These are phyloP conservation scores for Psidium guajava DNA, from an alignment of 345 rosid species.

Conservation along the genomic window DNA sequence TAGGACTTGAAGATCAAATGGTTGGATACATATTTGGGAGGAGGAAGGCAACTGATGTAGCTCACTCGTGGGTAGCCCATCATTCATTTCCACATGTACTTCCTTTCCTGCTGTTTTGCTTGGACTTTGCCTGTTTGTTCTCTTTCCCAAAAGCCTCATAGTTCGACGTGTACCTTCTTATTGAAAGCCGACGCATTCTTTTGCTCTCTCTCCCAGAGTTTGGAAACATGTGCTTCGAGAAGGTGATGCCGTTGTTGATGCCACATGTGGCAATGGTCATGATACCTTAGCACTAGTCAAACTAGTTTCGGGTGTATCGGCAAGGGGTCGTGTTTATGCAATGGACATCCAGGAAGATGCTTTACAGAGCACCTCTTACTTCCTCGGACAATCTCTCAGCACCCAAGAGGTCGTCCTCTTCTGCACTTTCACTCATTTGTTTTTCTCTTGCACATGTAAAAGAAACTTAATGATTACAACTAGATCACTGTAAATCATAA, in stretches of 20 bases:
- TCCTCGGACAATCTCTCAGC: constrained; percentile 36
- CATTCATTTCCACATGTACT: neutral
- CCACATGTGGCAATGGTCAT: constrained; percentile 84
- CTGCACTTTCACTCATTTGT: neutral
- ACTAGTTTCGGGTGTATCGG: constrained; percentile 54
- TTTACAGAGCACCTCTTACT: constrained; percentile 32
- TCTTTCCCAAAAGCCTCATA: neutral
- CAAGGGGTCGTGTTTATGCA: constrained; percentile 56
- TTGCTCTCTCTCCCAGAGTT: constrained; percentile 28
- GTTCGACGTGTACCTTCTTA: neutral
- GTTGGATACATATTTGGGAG: constrained; percentile 63
- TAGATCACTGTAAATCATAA: neutral
- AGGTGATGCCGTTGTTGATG: constrained; percentile 73
- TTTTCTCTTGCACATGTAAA: neutral
- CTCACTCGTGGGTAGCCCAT: constrained; percentile 62
- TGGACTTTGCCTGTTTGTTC: neutral
- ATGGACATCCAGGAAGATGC: constrained; percentile 76
- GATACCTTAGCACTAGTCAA: constrained; percentile 75
- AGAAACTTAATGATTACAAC: no score
- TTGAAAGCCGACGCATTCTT: neutral
- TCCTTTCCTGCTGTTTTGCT: neutral
- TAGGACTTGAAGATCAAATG: constrained; percentile 63
- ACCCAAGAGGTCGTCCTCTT: constrained; percentile 39
- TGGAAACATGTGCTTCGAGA: constrained; percentile 61
- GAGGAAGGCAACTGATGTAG: constrained; percentile 89